Percentiles rank a stretch among this genome's conserved stretches.
Conservation (phyloP, 208 protist species). For the Leishmania gerbilli region DNA sequence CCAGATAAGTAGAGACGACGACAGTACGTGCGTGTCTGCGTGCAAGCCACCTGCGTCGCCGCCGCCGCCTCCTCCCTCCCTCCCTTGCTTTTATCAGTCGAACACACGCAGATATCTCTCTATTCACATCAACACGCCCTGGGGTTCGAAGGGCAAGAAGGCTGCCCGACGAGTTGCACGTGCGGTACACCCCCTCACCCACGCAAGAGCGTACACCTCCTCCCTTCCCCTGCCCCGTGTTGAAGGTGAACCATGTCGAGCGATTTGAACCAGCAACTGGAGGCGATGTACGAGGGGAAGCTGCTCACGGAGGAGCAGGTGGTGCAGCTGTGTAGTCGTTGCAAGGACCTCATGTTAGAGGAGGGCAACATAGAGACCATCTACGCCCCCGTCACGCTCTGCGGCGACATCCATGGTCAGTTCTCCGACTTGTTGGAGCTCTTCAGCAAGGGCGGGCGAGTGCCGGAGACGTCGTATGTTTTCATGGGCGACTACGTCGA, state of each 20-base stretch:
- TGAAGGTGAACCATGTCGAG: slow-evolving; percentile 27
- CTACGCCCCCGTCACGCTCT: slow-evolving; percentile 97
- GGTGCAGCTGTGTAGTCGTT: slow-evolving; percentile 85
- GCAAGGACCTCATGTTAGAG: slow-evolving; percentile 90
- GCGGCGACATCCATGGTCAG: slow-evolving; percentile 99
- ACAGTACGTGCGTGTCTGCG: neutral
- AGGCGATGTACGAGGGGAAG: slow-evolving; percentile 90
- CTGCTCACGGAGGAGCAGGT: slow-evolving; percentile 91
- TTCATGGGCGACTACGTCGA: slow-evolving; percentile 96
- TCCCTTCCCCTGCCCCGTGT: neutral
- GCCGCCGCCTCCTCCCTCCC: too few relatives aligned
- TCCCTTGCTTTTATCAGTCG: neutral
- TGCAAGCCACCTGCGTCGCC: neutral
- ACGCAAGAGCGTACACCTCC: neutral
- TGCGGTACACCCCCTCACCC: neutral
- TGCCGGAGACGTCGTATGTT: slow-evolving; percentile 85
- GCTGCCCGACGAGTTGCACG: neutral
- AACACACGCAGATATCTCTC: neutral
- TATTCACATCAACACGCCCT: neutral
- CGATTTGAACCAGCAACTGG: slow-evolving; percentile 69
- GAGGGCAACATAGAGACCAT: slow-evolving; percentile 96
- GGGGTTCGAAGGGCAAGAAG: neutral
- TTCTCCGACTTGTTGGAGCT: slow-evolving; percentile 98
- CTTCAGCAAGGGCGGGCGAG: slow-evolving; percentile 94
- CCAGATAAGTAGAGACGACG: neutral